Percentiles rank a stretch among this genome's conserved stretches.
phyloP scores from a whole-genome alignment of 306 rosid genomes.

The Neltuma alba region DNA sequence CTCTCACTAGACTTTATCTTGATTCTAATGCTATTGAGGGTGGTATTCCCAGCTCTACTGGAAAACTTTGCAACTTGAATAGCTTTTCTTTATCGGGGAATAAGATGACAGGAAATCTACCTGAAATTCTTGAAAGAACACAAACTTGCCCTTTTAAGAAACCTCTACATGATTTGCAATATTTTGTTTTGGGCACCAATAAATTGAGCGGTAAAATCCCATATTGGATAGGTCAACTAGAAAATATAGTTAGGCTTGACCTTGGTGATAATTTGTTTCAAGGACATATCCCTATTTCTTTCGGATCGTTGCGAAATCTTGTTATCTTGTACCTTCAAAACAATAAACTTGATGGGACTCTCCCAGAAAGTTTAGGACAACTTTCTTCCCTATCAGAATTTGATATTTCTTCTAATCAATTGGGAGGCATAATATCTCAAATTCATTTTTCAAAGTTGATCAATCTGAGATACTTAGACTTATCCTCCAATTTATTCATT shows the following conservation, averaged over 20 bases:
- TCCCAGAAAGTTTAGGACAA: slow-evolving; percentile 51
- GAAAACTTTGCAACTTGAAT: slow-evolving; percentile 35
- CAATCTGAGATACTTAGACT: background rate
- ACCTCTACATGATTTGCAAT: slow-evolving; percentile 29
- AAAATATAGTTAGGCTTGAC: slow-evolving; percentile 29
- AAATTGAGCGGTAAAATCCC: slow-evolving; percentile 43
- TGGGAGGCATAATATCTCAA: slow-evolving; percentile 44
- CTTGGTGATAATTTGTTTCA: slow-evolving; percentile 33
- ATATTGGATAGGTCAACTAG: slow-evolving; percentile 41
- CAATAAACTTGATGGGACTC: slow-evolving; percentile 47
- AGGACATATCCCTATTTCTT: slow-evolving; percentile 45
- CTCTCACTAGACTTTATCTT: slow-evolving; percentile 40
- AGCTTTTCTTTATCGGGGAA: slow-evolving; percentile 16
- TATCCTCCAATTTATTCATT: slow-evolving; percentile 46
- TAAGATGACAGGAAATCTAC: slow-evolving; percentile 42
- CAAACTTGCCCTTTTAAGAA: slow-evolving; percentile 17
- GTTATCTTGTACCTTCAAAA: background rate
- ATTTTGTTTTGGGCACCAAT: slow-evolving; percentile 24
- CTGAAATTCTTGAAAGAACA: slow-evolving; percentile 41
- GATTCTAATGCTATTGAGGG: slow-evolving; percentile 27
- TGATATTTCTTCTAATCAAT: slow-evolving; percentile 51
- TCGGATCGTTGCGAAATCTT: slow-evolving; percentile 41
- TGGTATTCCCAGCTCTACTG: slow-evolving; percentile 47
- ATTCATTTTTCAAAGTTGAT: slow-evolving; percentile 39
- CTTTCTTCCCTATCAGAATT: slow-evolving; percentile 37